Conservation (phyloP, 1,139 yeast genomes). For the Sugiyamaella japonica region DNA sequence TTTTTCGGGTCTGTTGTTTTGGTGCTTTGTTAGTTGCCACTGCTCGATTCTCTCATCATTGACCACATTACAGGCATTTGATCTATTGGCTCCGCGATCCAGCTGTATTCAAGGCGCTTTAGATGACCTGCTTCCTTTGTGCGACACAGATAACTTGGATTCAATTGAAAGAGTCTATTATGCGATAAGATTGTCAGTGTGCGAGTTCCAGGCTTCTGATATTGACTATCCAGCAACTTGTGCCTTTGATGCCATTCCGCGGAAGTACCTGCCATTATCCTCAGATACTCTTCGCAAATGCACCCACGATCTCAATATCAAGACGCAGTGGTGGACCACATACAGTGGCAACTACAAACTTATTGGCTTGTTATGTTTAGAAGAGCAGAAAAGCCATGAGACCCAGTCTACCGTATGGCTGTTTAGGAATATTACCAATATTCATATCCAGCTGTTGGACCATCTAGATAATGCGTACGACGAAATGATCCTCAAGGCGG, state of each 20-base stretch:
- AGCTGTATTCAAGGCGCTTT: slow-evolving; percentile 3
- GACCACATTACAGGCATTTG: slow-evolving; percentile 2
- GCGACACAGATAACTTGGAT: slow-evolving; percentile 1
- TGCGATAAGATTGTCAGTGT: slow-evolving; percentile 36
- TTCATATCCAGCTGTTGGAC: slow-evolving; percentile 17
- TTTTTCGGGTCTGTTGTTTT: not conserved
- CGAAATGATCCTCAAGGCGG: not conserved
- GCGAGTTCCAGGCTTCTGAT: slow-evolving; percentile 39
- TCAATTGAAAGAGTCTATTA: slow-evolving; percentile 30
- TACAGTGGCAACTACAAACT: slow-evolving; percentile 41
- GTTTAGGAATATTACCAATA: slow-evolving; percentile 23
- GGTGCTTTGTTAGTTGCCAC: not conserved
- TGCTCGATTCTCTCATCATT: not conserved
- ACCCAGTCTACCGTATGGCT: slow-evolving; percentile 22
- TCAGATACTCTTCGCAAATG: slow-evolving; percentile 25
- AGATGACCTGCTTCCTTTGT: slow-evolving; percentile 6
- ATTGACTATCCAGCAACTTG: slow-evolving; percentile 32
- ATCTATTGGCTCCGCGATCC: slow-evolving; percentile 3
- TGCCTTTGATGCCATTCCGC: not conserved
- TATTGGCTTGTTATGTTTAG: slow-evolving; percentile 36
- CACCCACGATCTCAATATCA: slow-evolving; percentile 32
- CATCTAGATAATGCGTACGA: slow-evolving; percentile 7
- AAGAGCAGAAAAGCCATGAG: slow-evolving; percentile 25
- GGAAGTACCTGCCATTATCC: not conserved
- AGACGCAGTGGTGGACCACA: slow-evolving; percentile 45